phyloP scores from a whole-genome alignment of 2,329 filamentous ascomycete species.

The Acrocalymma vagum region DNA sequence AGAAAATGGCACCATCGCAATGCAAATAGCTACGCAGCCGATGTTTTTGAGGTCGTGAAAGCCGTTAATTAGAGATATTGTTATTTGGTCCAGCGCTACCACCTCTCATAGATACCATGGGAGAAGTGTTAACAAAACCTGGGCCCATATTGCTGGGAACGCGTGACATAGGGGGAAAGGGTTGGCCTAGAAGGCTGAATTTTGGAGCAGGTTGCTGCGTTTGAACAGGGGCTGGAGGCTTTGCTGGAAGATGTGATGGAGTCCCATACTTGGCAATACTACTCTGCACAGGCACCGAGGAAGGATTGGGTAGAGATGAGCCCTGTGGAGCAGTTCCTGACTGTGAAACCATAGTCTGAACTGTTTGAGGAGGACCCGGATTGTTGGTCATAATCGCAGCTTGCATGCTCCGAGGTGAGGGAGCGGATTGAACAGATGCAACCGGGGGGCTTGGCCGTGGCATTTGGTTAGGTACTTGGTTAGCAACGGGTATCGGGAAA shows the following conservation, averaged over 20 bases:
- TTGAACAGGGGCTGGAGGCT: slow-evolving; percentile 58
- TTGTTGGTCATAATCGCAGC: slow-evolving; percentile 24
- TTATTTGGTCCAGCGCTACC: slow-evolving; percentile 14
- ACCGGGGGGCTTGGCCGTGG: slow-evolving; percentile 37
- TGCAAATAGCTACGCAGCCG: slow-evolving; percentile 26
- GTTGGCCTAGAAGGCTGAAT: slow-evolving; percentile 28
- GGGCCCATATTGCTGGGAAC: slow-evolving; percentile 25
- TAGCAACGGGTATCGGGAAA: slow-evolving; percentile 31
- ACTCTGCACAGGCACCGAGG: slow-evolving; percentile 48
- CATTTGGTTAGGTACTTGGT: slow-evolving; percentile 34
- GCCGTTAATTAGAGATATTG: slow-evolving; percentile 23
- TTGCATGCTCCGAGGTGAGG: slow-evolving; percentile 37
- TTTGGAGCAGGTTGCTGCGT: slow-evolving; percentile 38
- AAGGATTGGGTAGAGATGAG: slow-evolving; percentile 21
- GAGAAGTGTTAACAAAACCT: slow-evolving; percentile 19
- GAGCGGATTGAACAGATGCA: slow-evolving; percentile 35
- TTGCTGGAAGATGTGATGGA: slow-evolving; percentile 62
- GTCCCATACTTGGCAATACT: slow-evolving; percentile 66
- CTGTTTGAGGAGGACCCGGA: slow-evolving; percentile 13
- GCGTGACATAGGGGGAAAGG: slow-evolving; percentile 25
- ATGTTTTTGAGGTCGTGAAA: slow-evolving; percentile 25
- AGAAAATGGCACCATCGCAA: slow-evolving; percentile 35
- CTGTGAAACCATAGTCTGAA: slow-evolving; percentile 37
- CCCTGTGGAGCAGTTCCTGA: slow-evolving; percentile 20
- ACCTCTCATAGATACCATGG: slow-evolving; percentile 14